Evolutionary conservation across 2,329 filamentous ascomycete genomes (phyloP), one percentile per base, ranked within the genome.

Genomic region (Cyclaneusma minus): DNA sequence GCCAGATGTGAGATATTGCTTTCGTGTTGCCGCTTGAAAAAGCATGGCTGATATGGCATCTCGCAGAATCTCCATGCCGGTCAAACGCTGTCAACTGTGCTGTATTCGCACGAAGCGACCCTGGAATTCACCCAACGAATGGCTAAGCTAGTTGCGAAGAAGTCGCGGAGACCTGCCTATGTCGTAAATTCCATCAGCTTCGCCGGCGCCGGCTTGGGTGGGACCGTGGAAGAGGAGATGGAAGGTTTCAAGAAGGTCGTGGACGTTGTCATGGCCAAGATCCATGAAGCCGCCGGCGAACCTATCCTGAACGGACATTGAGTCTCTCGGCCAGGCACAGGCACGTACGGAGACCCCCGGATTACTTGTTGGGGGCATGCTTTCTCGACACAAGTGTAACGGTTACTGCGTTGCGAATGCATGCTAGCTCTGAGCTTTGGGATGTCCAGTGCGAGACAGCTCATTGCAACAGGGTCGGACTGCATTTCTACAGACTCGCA

Each of bases 181-280:
- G 81, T 95, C 11, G 81, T 81, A 13, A 91, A 81, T 46, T 93
- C 84, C 17, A 71, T 91, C 42, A 82, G 75, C 38, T 71, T 94
- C 35, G 67, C 68, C 9, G 70, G 63, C 42, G 65, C 74, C 5
- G 78, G 75, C 2, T 67, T 84, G 42, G 83, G 83, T 7, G 78
- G 83, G 12, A 79, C 72, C 0, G 70, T 87, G 5, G 85, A 94
- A 46, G 89, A 95, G 58, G 87, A 95, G 55, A 85, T 94, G 72
- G 83, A 87, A 45, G 82, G 78, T 0, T 75, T 94, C 41, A 71
- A 68, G 42, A 66, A 64, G 36, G 70, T 92, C 21, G 71, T 85
- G 16, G 66, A 78, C 31, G 68, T 79, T 24, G 65, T 85, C 9
- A 55, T 73, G 45, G 54, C 56, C 22, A 60, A 68, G 38, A 49